These are phyloP conservation scores for Dichotomocladium elegans DNA, from an alignment of 371 early-diverging fungal species.

Conservation along the genomic window DNA sequence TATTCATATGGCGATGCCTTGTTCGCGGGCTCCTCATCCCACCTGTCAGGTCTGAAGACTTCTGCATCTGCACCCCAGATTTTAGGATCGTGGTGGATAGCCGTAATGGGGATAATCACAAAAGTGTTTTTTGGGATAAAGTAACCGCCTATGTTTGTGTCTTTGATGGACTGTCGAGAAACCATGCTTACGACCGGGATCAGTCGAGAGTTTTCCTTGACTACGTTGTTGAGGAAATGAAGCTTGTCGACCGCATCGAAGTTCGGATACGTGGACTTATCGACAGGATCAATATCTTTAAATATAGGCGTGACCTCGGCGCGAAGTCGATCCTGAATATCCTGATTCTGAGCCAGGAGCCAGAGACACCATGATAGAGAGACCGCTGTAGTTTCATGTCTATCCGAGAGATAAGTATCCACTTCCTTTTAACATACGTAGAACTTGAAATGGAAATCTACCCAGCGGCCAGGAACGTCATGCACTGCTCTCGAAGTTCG, in stretches of 20 bases:
- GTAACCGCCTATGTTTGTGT: slow-evolving; percentile 35
- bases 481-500: slow-evolving; percentile 18
- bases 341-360: slow-evolving; percentile 41
- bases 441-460: too few species aligned
- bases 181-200: slow-evolving; percentile 52
- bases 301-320: slow-evolving; percentile 28
- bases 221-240: slow-evolving; percentile 45
- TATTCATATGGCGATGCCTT: slow-evolving; percentile 42
- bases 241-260: slow-evolving; percentile 46
- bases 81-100: slow-evolving; percentile 41
- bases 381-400: slow-evolving; percentile 54
- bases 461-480: slow-evolving; percentile 37
- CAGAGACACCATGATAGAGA: slow-evolving; percentile 55
- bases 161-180: slow-evolving; percentile 35
- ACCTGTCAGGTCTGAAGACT: slow-evolving; percentile 60
- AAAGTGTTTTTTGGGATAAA: slow-evolving; percentile 51
- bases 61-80: slow-evolving; percentile 67
- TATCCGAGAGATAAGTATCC: too few species aligned
- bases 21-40: slow-evolving; percentile 37
- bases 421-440: too few species aligned
- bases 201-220: slow-evolving; percentile 49
- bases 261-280: slow-evolving; percentile 15
- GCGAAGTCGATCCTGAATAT: slow-evolving; percentile 40
- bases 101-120: slow-evolving; percentile 39
- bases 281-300: slow-evolving; percentile 6